Percentiles rank a stretch among this genome's conserved stretches.
These are phyloP conservation scores for Hyphopichia khmerensis DNA, from an alignment of 1,139 yeast species.

Conservation along the genomic window DNA sequence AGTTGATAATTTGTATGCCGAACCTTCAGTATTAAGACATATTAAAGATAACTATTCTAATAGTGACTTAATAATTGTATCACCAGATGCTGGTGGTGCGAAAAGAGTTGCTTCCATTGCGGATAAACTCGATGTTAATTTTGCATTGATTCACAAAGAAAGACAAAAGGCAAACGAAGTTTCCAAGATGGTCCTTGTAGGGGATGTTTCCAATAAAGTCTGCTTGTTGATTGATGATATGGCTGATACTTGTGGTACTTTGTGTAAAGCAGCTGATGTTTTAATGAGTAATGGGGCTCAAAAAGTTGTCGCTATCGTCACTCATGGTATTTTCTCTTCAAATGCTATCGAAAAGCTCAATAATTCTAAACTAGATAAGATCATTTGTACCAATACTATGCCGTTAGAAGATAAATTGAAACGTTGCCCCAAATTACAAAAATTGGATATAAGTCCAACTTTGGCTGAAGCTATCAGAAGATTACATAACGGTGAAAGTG, in stretches of 20 bases:
- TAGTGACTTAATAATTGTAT: conserved; percentile 77
- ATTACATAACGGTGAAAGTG: conserved; percentile 95
- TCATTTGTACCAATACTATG: conserved; percentile 92
- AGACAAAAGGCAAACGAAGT: conserved; percentile 95
- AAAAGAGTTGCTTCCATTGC: conserved; percentile 96
- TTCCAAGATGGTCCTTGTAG: conserved; percentile 92
- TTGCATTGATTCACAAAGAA: conserved; percentile 96
- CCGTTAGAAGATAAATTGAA: conserved; percentile 80
- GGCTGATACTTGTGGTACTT: conserved; percentile 98
- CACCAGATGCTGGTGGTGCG: conserved; percentile 99
- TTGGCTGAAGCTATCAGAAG: conserved; percentile 97
- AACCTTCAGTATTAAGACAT: conserved; percentile 88
- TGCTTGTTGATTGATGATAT: conserved; percentile 94
- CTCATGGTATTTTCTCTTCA: conserved; percentile 92
- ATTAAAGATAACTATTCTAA: conserved; percentile 69
- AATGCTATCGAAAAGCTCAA: conserved; percentile 84
- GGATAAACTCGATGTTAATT: conserved; percentile 86
- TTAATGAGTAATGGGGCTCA: conserved; percentile 79
- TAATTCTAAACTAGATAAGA: conserved; percentile 70
- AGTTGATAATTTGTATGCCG: conserved; percentile 94
- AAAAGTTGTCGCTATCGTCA: conserved; percentile 88
- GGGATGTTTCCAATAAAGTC: conserved; percentile 85
- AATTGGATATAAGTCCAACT: conserved; percentile 83
- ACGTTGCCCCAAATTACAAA: conserved; percentile 72
- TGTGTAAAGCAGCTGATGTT: conserved; percentile 94